These are phyloP conservation scores for Talaromyces sp. DNA, from an alignment of 2,329 filamentous ascomycete species.

Conservation along the genomic window DNA sequence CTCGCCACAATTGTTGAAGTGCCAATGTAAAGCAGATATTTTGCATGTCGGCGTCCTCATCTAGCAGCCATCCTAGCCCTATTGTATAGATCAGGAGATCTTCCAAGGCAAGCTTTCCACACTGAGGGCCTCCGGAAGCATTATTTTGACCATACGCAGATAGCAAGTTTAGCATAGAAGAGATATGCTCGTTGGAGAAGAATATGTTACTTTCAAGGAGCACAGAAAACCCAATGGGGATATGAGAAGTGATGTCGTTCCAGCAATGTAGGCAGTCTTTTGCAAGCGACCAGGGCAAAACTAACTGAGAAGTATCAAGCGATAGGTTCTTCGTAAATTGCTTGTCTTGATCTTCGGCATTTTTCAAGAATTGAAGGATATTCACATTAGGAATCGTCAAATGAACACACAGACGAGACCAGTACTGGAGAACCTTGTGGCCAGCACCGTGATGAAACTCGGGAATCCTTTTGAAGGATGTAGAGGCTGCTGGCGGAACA, in stretches of 20 bases:
- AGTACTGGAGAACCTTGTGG: conserved; percentile 4
- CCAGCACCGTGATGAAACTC: conserved; percentile 3
- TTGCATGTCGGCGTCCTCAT: not conserved
- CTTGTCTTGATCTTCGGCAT: not conserved
- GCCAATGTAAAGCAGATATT: not conserved
- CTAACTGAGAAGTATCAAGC: not conserved
- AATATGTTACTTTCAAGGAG: too few relatives aligned
- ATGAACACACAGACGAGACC: not conserved
- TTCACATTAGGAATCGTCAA: conserved; percentile 1
- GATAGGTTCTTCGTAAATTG: not conserved
- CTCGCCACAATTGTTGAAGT: not conserved
- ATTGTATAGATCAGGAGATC: too few relatives aligned
- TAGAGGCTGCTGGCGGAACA: not conserved
- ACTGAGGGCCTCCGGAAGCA: too few relatives aligned
- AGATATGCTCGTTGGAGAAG: too few relatives aligned
- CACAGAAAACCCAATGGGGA: too few relatives aligned
- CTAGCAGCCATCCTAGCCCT: too few relatives aligned
- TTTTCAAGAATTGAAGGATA: not conserved
- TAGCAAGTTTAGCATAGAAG: too few relatives aligned
- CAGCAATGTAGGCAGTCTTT: not conserved
- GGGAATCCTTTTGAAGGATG: not conserved
- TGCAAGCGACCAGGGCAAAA: not conserved
- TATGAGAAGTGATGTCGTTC: not conserved
- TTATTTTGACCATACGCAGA: too few relatives aligned
- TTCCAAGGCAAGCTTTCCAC: too few relatives aligned